Base-by-base conservation (phyloP, 371 early-diverging fungal species). In the Parasitella parasitica region DNA sequence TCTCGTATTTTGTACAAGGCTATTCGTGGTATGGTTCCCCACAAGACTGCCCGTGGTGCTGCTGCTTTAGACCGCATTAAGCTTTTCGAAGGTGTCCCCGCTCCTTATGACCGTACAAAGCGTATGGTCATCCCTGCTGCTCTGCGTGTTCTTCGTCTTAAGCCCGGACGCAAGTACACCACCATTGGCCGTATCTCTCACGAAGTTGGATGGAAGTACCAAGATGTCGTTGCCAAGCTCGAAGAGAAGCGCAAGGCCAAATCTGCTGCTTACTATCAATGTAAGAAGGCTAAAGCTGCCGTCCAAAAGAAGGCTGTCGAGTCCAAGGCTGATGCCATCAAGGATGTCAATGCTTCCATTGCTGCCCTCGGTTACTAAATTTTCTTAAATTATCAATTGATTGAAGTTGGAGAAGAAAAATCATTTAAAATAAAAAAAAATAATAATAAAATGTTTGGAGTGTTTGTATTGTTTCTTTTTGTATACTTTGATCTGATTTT, bases 141-240 rank as follows among this genome's bases (percentile, higher is more conserved):
- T 59, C 93, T 99, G 60, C 95, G 97, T 67, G 94, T 97, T 75
- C 92, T 98, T 75, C 91, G 94, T 77, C 87, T 98, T 56, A 90
- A 93, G 84, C 99, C 99, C 64, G 94, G 93, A 59, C 96, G 99
- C 81, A 99, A 97, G 91, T 97, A 84, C 93, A 93, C 94, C 82
- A 90, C 91, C 64, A 76, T 99, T 70, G 93, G 95, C 77, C 93
- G 97, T 72, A 86, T 99, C 73, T 88, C 97, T 59, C 78, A 84
- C 74, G 97, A 97, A 88, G 93, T 97, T 76, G 99, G 99, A 78
- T 99, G 99, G 99, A 99, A 99, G 86, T 97, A 99, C 91, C 84
- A 91, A 71, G 97, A 94, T 67, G 93, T 99, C 63, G 93, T 98
- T 73, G 89, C 89, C 80, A 90, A 90, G 80, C 89, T 98, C 66